These are phyloP conservation scores for Sicyos edulis DNA, from an alignment of 306 rosid species.

Conservation along the genomic window DNA sequence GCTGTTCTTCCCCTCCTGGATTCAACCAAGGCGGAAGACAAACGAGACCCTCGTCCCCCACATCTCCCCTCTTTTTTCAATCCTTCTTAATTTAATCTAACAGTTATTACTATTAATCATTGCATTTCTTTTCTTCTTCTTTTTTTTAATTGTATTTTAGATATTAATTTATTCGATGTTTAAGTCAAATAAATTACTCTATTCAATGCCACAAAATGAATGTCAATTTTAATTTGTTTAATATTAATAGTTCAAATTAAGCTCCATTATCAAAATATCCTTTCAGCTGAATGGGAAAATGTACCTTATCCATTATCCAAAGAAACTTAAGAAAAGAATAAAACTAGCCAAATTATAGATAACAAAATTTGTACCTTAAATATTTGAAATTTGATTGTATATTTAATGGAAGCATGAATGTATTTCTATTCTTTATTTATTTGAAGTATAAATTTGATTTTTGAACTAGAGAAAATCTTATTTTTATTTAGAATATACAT, in stretches of 20 bases:
- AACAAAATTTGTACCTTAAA: neutral
- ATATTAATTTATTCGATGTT: too few relatives aligned
- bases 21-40: conserved; percentile 30
- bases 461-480: too few relatives aligned
- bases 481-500: neutral
- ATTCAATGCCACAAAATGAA: too few relatives aligned
- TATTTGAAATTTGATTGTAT: neutral
- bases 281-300: neutral
- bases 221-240: too few relatives aligned
- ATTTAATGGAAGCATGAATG: too few relatives aligned
- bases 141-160: neutral
- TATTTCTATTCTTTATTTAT: too few relatives aligned
- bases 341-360: neutral
- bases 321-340: neutral
- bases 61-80: neutral
- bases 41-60: conserved; percentile 18
- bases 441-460: too few relatives aligned
- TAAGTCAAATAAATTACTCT: neutral
- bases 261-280: too few relatives aligned
- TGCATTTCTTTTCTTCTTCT: too few relatives aligned
- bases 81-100: conserved; percentile 2
- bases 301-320: neutral
- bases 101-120: conserved; percentile 2
- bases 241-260: too few relatives aligned
- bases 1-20: neutral